Evolutionary conservation across 805 yeast genomes (phyloP).

Genomic region (Yamadazyma akitaensis): DNA sequence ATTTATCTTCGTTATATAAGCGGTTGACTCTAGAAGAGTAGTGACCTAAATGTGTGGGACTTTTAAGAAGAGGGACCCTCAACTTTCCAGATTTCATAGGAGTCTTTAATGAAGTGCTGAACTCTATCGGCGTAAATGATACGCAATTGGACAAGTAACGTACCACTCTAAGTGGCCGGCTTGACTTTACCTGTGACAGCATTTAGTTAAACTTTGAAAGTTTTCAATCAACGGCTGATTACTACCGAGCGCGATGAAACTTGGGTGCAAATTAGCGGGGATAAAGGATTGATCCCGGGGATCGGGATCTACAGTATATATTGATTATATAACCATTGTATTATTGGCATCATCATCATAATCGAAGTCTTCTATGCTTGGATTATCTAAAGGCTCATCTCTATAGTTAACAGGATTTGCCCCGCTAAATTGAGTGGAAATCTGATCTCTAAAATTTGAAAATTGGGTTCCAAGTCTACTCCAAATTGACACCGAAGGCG

Average conservation of each 20-base stretch:
- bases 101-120: neutral
- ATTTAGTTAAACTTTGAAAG: neutral
- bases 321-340: slow-evolving; percentile 25
- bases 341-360: slow-evolving; percentile 37
- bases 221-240: neutral
- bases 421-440: neutral
- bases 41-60: slow-evolving; percentile 80
- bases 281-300: neutral
- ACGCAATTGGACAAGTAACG: slow-evolving; percentile 6
- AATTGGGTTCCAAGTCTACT: slow-evolving; percentile 7
- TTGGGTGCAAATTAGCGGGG: slow-evolving; percentile 3
- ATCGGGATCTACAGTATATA: neutral
- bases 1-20: slow-evolving; percentile 76
- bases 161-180: neutral
- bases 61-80: slow-evolving; percentile 55
- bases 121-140: slow-evolving; percentile 13
- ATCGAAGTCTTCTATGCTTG: slow-evolving; percentile 16
- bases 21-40: slow-evolving; percentile 72
- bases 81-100: slow-evolving; percentile 26
- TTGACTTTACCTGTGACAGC: neutral
- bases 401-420: slow-evolving; percentile 12
- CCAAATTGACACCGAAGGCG: slow-evolving; percentile 21
- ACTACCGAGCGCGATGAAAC: slow-evolving; percentile 5
- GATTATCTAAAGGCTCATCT: slow-evolving; percentile 27
- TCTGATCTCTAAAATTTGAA: slow-evolving; percentile 7